Percentiles rank a stretch among this genome's conserved stretches.
Evolutionary conservation across 1,284 basidiomycete genomes (phyloP).

Genomic region (Termitomyces sp.): DNA sequence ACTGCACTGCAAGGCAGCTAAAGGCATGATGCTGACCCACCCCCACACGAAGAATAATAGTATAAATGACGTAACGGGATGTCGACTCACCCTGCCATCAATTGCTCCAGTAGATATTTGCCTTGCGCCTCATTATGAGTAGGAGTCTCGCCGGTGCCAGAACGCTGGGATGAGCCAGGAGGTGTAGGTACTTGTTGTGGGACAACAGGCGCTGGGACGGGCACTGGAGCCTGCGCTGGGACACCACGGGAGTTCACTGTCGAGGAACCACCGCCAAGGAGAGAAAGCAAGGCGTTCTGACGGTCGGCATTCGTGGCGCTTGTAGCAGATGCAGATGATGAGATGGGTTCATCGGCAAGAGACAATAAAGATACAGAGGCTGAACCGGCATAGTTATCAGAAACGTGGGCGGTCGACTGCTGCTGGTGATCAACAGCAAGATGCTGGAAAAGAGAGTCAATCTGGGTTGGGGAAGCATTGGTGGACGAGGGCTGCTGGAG

Average conservation of each 20-base stretch:
- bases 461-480: constrained; percentile 42
- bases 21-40: constrained; percentile 1
- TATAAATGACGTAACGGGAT: constrained; percentile 2
- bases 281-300: constrained; percentile 67
- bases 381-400: constrained; percentile 38
- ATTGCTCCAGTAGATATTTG: constrained; percentile 69
- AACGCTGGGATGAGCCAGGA: constrained; percentile 57
- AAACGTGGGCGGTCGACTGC: constrained; percentile 21
- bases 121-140: constrained; percentile 60
- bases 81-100: constrained; percentile 68
- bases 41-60: neutral
- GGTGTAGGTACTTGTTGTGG: constrained; percentile 64
- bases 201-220: constrained; percentile 19
- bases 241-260: constrained; percentile 22
- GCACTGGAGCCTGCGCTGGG: constrained; percentile 24
- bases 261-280: constrained; percentile 44
- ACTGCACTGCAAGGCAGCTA: neutral
- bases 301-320: constrained; percentile 50
- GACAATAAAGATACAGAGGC: constrained; percentile 48
- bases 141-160: constrained; percentile 42
- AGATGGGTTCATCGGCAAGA: constrained; percentile 44
- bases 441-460: constrained; percentile 57
- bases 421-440: constrained; percentile 35
- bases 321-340: constrained; percentile 37
- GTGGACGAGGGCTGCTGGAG: constrained; percentile 22